Evolutionary conservation across 345 rosid species (phyloP), one percentile per base, ranked within the genome.

Genomic region (Gossypium sturtianum): DNA sequence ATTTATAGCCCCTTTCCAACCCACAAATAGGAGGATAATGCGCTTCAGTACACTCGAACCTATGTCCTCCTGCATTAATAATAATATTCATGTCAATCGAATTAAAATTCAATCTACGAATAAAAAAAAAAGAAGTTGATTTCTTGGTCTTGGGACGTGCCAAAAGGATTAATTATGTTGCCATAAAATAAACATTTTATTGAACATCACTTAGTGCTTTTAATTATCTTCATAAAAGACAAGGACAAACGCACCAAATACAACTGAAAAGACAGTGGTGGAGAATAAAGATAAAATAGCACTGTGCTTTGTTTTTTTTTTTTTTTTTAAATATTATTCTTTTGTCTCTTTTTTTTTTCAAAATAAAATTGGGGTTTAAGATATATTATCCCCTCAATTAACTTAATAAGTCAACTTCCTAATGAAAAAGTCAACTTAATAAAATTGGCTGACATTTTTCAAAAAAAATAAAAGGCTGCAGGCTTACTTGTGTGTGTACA

Each of bases 251-350:
- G 49, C 68, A 74, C 85, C 87, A 78, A 83, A 79, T 77, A 60
- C 85, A 80, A 74, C 65, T 77, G 80, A 71, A 51, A 74, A 59
- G 87, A 87, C 84, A 60, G 8, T 79, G 80, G 86, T 87, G 87
- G 87, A 74, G 86, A 79, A 78, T 82, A 85, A 84, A 86, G 86
- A 77, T 68, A 58, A 43, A 73, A 13, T 3, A 34, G 45, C 71
- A 66, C 76, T 54, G 38, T 75, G 34, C 27, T 41, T 54, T 72
- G 54, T 3, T 27, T 27, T 78, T 66, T 79, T 70, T 29, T 2
- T 34, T 34, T 29, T 4, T 34, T 4, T 29, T 4, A 3, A 47
- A 17, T 52, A 51, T 72, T 9, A 66, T 13, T 15, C 25, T 49
- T 73, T 38, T 76, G 54, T 47, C 44, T 9, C n/a, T 15, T 49